Percentiles rank a stretch among this genome's conserved stretches.
phyloP scores from a whole-genome alignment of 1,139 yeast genomes.

The Saccharomyces pastorianus region DNA sequence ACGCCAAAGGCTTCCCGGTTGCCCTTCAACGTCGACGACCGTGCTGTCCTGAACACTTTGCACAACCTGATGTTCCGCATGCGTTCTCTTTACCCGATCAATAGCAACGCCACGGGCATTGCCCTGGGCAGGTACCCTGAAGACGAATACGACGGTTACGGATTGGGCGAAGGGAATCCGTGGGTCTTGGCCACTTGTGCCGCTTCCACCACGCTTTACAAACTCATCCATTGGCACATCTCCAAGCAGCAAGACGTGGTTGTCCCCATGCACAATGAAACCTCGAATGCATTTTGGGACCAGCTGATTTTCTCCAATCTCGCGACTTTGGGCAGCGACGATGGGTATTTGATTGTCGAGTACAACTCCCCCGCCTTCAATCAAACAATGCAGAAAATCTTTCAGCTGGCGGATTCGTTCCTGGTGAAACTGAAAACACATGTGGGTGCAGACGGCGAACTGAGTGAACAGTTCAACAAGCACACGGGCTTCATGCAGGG shows the following conservation, averaged over 20 bases:
- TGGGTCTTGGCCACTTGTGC: conserved; percentile 88
- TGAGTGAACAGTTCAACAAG: conserved; percentile 84
- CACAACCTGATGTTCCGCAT: conserved; percentile 54
- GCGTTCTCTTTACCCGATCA: conserved; percentile 69
- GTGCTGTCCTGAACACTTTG: conserved; percentile 50
- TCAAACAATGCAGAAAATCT: conserved; percentile 40
- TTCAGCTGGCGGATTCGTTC: conserved; percentile 67
- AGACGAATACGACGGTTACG: conserved; percentile 78
- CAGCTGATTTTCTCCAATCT: conserved; percentile 1
- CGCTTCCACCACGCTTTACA: conserved; percentile 46
- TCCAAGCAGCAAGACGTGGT: conserved; percentile 31
- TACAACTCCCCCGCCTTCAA: conserved; percentile 43
- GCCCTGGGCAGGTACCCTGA: conserved; percentile 92
- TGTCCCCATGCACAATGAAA: conserved; percentile 22
- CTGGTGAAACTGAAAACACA: conserved; percentile 65
- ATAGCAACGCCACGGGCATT: conserved; percentile 50
- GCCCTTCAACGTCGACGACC: conserved; percentile 57
- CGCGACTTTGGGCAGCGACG: neutral
- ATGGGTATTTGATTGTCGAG: conserved; percentile 31
- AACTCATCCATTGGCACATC: conserved; percentile 33
- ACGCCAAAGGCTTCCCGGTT: conserved; percentile 29
- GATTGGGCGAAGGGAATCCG: conserved; percentile 75
- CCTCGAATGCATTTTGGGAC: conserved; percentile 24
- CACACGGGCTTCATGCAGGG: conserved; percentile 82
- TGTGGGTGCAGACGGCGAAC: conserved; percentile 58